Evolutionary conservation across 306 rosid genomes (phyloP), one percentile per base, ranked within the genome.

Genomic region (Mimosa bimucronata): DNA sequence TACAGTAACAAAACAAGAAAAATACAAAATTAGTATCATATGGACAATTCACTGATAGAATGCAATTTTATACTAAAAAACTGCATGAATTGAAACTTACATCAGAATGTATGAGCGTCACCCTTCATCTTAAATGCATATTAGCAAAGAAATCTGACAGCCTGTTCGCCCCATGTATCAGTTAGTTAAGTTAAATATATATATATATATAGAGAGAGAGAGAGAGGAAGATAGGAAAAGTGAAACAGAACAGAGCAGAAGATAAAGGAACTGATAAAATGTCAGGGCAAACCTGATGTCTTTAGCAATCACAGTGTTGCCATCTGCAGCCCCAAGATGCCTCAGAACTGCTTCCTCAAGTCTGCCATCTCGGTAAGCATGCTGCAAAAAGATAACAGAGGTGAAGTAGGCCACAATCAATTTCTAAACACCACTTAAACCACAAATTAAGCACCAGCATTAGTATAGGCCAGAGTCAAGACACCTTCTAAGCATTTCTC

Each of bases 291-390:
- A 95, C 99, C 97, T 95, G 75, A 93, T 77, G 77, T 93, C 84
- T 81, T 91, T 90, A 41, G 99, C 97, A 83, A 96, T 96, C 79
- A 96, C 92, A 5, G 91, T 73, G 53, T 82, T 79, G 12, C 99
- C 99, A 79, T 96, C 98, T 77, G 90, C 93, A 72, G 94, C 92
- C 73, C 97, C 98, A 70, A 96, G 91, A 85, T 91, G 98, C 52
- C 98, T 90, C 79, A 96, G 75, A 66, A 74, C 92, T 37, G 88
- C 94, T 87, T 93, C 89, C 86, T 96, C 99, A 72, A 89, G 86
- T 70, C 87, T 84, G 66, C 98, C 99, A 86, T 96, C 97, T 44
- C 89, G 88, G 79, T 83, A 92, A 12, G 92, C 98, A 86, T 96
- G 99, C 99, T 95, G 90, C 88, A 84, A 83, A 62, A 69, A 25